Evolutionary conservation across 495 filamentous ascomycete species (phyloP).

Genomic region (Aspergillus leporis): DNA sequence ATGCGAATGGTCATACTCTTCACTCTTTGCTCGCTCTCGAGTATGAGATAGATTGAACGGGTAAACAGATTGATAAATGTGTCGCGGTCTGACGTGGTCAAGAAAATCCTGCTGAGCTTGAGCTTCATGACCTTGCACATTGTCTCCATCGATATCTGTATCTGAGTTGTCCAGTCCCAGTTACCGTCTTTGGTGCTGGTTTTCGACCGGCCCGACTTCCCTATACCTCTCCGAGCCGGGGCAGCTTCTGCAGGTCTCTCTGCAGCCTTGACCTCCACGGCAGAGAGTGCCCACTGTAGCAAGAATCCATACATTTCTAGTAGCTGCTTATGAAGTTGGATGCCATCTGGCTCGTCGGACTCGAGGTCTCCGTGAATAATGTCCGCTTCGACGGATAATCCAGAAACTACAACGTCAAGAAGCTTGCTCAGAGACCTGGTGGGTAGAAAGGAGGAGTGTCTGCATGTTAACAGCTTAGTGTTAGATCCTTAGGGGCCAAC

Average conservation of each 20-base stretch:
- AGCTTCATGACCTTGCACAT: conserved; percentile 97
- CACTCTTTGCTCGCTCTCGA: conserved; percentile 91
- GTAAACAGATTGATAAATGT: conserved; percentile 93
- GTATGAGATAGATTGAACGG: conserved; percentile 85
- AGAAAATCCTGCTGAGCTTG: conserved; percentile 86
- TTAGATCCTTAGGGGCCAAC: conserved; percentile 44
- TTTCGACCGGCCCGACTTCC: conserved; percentile 77
- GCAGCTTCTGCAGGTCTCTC: conserved; percentile 76
- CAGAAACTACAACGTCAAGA: conserved; percentile 89
- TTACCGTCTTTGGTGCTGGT: conserved; percentile 63
- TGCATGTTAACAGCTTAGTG: conserved; percentile 69
- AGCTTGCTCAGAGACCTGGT: conserved; percentile 84
- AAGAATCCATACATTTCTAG: conserved; percentile 95
- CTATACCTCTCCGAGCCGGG: conserved; percentile 66
- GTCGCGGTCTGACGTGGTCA: conserved; percentile 95
- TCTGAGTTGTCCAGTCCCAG: conserved; percentile 87
- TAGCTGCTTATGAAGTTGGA: conserved; percentile 82
- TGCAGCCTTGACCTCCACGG: conserved; percentile 87
- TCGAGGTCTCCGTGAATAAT: conserved; percentile 83
- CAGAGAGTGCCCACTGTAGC: conserved; percentile 90
- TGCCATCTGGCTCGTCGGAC: conserved; percentile 82
- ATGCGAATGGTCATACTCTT: conserved; percentile 90
- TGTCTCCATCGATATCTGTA: conserved; percentile 82
- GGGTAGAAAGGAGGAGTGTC: conserved; percentile 80
- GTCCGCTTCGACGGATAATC: conserved; percentile 90